Evolutionary conservation across 1,284 basidiomycete species (phyloP).

Genomic region (Vanrija sp.): DNA sequence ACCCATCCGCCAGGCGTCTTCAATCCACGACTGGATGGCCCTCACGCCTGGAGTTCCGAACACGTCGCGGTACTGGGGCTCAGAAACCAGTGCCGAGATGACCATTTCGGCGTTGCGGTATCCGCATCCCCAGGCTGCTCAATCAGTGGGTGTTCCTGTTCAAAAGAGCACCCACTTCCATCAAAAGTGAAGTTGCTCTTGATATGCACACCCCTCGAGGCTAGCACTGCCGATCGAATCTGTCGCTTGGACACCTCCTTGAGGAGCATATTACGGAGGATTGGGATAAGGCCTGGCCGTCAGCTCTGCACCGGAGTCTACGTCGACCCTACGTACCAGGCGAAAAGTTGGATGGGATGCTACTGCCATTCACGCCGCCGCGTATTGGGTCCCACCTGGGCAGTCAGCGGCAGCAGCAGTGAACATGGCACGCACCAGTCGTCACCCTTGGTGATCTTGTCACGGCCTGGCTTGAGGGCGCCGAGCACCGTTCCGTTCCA

Average conservation of each 20-base stretch:
- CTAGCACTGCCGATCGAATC: constrained; percentile 63
- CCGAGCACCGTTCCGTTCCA: constrained; percentile 41
- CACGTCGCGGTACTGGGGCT: constrained; percentile 20
- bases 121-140: constrained; percentile 47
- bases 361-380: constrained; percentile 11
- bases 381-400: constrained; percentile 41
- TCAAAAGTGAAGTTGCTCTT: constrained; percentile 58
- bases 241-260: constrained; percentile 55
- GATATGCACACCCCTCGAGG: constrained; percentile 63
- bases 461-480: constrained; percentile 27
- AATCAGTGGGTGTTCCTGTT: constrained; percentile 1
- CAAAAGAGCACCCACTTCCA: constrained; percentile 61
- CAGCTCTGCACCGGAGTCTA: not conserved
- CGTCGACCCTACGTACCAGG: constrained; percentile 56
- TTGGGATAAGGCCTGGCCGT: constrained; percentile 60
- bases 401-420: constrained; percentile 1
- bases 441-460: constrained; percentile 30
- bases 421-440: constrained; percentile 25
- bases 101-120: constrained; percentile 83
- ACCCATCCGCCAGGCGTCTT: constrained; percentile 70
- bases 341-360: constrained; percentile 61
- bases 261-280: constrained; percentile 59
- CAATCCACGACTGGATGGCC: constrained; percentile 70
- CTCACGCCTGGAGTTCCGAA: constrained; percentile 59
- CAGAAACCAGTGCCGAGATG: constrained; percentile 59